Conservation (phyloP, 306 rosid genomes). For the Cicer cuneatum region DNA sequence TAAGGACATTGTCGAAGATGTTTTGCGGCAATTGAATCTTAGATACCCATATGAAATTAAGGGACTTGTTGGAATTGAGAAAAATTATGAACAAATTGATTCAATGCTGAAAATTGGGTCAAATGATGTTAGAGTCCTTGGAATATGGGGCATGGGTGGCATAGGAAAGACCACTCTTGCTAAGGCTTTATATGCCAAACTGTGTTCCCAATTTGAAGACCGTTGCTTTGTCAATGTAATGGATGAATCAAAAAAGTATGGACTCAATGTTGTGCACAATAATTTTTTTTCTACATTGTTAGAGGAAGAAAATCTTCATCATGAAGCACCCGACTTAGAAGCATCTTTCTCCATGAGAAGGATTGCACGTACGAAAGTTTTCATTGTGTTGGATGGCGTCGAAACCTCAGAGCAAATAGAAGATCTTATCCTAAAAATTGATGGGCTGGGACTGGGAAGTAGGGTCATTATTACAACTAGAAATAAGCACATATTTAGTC, state of each 20-base stretch:
- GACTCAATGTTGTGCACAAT: neutral
- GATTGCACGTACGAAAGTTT: neutral
- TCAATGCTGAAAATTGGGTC: constrained; percentile 3
- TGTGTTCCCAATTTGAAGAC: neutral
- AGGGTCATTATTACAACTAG: neutral
- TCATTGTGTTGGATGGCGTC: constrained; percentile 25
- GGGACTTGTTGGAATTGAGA: neutral
- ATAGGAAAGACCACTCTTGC: constrained; percentile 12
- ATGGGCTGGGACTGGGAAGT: neutral
- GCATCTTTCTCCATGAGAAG: neutral
- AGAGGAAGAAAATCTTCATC: neutral
- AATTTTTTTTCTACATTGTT: neutral
- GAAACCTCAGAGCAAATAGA: neutral
- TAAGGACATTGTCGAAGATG: neutral
- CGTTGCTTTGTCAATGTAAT: constrained; percentile 27
- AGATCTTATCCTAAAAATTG: neutral
- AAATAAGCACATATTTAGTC: constrained; percentile 3
- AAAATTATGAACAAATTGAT: neutral
- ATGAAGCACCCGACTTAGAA: neutral
- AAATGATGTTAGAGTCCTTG: constrained; percentile 15
- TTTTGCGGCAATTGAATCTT: neutral
- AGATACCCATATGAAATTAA: neutral
- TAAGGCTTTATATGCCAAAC: neutral
- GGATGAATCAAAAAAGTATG: neutral
- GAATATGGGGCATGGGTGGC: constrained; percentile 47